A percentile compares a stretch with the other conserved stretches of the same genome.
Conservation (phyloP, 306 rosid genomes). For the Cicer arietinum region DNA sequence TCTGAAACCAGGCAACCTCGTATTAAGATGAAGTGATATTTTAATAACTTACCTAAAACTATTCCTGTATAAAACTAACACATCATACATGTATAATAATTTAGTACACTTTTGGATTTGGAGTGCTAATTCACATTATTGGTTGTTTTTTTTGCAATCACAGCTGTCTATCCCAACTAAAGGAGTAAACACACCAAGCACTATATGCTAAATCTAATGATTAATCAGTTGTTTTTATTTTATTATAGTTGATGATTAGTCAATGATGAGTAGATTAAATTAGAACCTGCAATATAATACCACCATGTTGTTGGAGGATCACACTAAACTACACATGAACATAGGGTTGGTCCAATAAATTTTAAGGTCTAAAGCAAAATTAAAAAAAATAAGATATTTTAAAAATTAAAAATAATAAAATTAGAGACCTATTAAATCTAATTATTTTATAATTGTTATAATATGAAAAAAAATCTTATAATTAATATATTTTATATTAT, state of each 20-base stretch:
- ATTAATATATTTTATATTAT: too few species aligned
- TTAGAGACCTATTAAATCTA: too few species aligned
- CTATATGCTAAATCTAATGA: slow-evolving; percentile 27
- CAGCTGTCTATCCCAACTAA: slow-evolving; percentile 37
- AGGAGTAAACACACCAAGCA: slow-evolving; percentile 22
- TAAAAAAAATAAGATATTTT: too few species aligned
- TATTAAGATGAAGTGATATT: slow-evolving; percentile 20
- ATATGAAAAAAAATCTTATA: too few species aligned
- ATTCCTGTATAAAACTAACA: neutral
- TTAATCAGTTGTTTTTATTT: neutral
- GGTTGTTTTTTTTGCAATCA: slow-evolving; percentile 31
- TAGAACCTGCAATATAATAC: neutral
- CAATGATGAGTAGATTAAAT: neutral
- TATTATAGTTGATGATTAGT: slow-evolving; percentile 10
- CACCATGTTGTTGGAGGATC: neutral
- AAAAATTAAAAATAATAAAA: too few species aligned
- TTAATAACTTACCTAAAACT: neutral
- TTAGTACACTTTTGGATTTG: slow-evolving; percentile 23
- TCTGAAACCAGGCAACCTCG: too few species aligned
- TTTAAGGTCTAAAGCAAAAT: too few species aligned
- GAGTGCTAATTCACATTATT: slow-evolving; percentile 25
- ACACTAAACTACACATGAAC: neutral
- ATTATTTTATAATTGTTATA: too few species aligned
- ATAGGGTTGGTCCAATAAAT: too few species aligned
- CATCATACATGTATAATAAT: neutral